phyloP scores from a whole-genome alignment of 768 basidiomycete genomes.

The Mycena galericulata region DNA sequence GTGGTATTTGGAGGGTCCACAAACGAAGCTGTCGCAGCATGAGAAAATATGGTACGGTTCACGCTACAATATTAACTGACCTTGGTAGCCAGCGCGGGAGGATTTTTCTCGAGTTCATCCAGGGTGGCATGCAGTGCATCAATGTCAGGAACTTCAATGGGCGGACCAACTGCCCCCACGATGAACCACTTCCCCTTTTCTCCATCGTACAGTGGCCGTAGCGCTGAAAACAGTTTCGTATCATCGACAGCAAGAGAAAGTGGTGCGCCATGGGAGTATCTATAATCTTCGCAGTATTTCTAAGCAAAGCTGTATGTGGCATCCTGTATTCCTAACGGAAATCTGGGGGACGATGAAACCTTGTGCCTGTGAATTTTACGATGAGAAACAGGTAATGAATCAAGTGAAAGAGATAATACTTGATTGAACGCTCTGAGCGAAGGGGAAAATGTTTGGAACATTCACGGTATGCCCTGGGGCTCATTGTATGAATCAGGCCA shows the following conservation, averaged over 20 bases:
- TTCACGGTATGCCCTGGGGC: conserved; percentile 34
- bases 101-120: not conserved
- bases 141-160: not conserved
- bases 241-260: conserved; percentile 22
- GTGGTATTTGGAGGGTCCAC: conserved; percentile 22
- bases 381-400: too few relatives aligned
- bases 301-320: conserved; percentile 2
- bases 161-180: conserved; percentile 12
- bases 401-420: conserved; percentile 27
- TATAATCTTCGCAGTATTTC: conserved; percentile 22
- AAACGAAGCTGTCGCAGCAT: conserved; percentile 24
- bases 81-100: conserved; percentile 8
- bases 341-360: conserved; percentile 1
- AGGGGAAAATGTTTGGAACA: conserved; percentile 29
- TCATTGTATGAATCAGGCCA: conserved; percentile 30
- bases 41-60: too few relatives aligned
- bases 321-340: conserved; percentile 6
- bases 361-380: conserved; percentile 11
- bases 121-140: not conserved
- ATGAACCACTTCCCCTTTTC: conserved; percentile 10
- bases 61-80: not conserved
- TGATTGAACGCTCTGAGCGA: conserved; percentile 25
- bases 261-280: conserved; percentile 13
- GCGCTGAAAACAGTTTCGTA: conserved; percentile 16
- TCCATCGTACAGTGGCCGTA: conserved; percentile 23